Percentiles rank a stretch among this genome's conserved stretches.
These are phyloP conservation scores for Podospora anserina DNA, from an alignment of 495 filamentous ascomycete genomes.

Conservation along the genomic window DNA sequence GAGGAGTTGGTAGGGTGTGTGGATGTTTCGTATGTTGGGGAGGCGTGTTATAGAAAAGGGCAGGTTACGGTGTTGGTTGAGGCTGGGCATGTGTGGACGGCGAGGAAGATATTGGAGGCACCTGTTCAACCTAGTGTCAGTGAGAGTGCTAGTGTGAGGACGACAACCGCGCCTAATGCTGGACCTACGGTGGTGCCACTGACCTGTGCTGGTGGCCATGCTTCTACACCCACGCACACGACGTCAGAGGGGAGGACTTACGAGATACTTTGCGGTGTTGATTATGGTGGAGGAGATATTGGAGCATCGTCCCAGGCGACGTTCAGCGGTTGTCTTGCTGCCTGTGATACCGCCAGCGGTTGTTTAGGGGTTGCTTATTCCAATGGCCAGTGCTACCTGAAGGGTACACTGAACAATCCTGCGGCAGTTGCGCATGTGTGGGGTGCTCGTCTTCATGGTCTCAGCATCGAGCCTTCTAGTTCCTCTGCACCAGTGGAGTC, in stretches of 20 bases:
- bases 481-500: neutral
- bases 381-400: slow-evolving; percentile 13
- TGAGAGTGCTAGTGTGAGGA: neutral
- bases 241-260: neutral
- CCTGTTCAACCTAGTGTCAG: neutral
- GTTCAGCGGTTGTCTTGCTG: slow-evolving; percentile 5
- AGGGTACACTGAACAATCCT: neutral
- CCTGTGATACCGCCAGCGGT: slow-evolving; percentile 1
- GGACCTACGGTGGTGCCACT: neutral
- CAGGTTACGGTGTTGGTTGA: neutral
- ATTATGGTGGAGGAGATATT: slow-evolving; percentile 12
- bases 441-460: neutral
- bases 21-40: neutral
- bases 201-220: neutral
- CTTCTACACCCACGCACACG: neutral
- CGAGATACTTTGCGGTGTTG: slow-evolving; percentile 3
- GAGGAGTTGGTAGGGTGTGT: neutral
- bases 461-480: neutral
- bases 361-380: slow-evolving; percentile 12
- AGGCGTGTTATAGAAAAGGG: neutral
- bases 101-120: neutral
- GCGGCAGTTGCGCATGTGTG: neutral
- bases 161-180: neutral
- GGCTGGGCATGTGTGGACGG: neutral
- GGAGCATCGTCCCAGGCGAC: neutral